Conservation (phyloP, 2,329 filamentous ascomycete species). For the Neonectria ditissima region DNA sequence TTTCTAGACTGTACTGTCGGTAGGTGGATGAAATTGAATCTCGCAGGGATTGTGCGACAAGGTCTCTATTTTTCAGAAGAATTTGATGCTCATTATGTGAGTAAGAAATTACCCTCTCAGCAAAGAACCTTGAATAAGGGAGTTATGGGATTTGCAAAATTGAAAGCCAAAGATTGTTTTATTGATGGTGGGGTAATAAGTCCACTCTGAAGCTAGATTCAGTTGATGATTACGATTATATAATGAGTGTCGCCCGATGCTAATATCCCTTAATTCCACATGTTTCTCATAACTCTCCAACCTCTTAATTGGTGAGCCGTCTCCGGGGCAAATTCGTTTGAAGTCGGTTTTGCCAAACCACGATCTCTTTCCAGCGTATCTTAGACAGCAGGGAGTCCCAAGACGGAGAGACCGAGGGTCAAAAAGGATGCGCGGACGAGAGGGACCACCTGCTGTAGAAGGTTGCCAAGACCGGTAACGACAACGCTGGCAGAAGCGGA, state of each 20-base stretch:
- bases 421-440: background rate
- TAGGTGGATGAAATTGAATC: no score
- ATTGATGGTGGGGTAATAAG: background rate
- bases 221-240: background rate
- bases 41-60: no score
- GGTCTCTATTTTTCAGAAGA: no score
- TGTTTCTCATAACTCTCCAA: background rate
- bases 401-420: background rate
- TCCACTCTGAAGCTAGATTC: background rate
- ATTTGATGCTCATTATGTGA: no score
- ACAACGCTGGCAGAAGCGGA: background rate
- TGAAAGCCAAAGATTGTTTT: background rate
- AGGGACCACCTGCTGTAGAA: background rate
- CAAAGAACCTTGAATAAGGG: no score
- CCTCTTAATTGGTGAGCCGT: background rate
- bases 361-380: no score
- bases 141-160: background rate
- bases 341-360: no score
- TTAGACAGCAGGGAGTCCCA: background rate
- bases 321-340: no score
- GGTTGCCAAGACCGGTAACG: background rate
- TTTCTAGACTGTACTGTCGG: no score
- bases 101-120: no score
- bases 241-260: background rate
- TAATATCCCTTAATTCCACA: background rate